Evolutionary conservation across 805 yeast species (phyloP), one percentile per base, ranked within the genome.

Genomic region (Yamadazyma kitorensis): DNA sequence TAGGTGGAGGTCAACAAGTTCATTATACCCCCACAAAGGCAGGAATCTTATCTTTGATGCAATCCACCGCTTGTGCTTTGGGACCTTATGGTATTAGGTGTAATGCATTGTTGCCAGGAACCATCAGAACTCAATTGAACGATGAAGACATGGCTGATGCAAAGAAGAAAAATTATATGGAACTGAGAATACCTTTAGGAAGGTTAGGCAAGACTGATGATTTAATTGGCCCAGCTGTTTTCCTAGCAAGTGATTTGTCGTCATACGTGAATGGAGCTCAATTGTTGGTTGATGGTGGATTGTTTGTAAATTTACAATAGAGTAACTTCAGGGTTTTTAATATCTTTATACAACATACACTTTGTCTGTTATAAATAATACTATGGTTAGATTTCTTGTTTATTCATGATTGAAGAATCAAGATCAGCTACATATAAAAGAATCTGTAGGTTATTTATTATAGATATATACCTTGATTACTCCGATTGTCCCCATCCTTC

Each of bases 1-100:
- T 68, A 6, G 74, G 74, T 13, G 75, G 74, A 17, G 72, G 63
- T 5, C 44, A 47, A 26, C 74, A 68, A 40, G 61, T 68, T 4
- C 73, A 68, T 42, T 69, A 69, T 46, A 64, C 71, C n/a, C 72
- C 74, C 12, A 65, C 74, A 9, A 69, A 69, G 37, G 72, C 72
- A n/a, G 74, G 71, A 12, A 54, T 69, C 26, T 45, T 65, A 30
- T 62, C 69, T 13, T 47, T 69, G 41, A 68, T 67, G 59, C 73
- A 68, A 44, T 58, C 70, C 11, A 54, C 55, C 20, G 74, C 74
- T 2, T 59, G 64, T 37, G 68, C 71, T 2, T 54, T 69, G 20
- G 72, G 72, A 2, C 49, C 60, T 29, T 59, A 62, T 39, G 69
- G 70, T 5, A 68, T 69, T 27, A 51, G 72, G 40, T 64, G 70